phyloP scores from a whole-genome alignment of 2,329 filamentous ascomycete species.

The Colletotrichum spaethianum region DNA sequence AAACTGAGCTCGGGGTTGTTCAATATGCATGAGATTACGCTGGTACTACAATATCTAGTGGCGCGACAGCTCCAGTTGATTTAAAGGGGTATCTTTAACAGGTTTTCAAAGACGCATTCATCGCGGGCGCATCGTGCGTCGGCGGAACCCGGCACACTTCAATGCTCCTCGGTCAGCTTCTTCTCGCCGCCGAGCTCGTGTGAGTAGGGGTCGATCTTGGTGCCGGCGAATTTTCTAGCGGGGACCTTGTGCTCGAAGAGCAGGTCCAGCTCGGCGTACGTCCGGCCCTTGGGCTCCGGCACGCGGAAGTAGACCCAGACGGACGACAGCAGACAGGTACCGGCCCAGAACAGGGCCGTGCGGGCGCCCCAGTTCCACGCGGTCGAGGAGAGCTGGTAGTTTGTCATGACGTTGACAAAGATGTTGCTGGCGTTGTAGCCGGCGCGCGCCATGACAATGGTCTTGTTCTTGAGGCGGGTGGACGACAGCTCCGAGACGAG shows the following conservation, averaged over 20 bases:
- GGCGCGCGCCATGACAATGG: conserved; percentile 65
- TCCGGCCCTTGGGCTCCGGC: conserved; percentile 67
- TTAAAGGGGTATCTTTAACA: conserved; percentile 5
- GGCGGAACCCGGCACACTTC: background rate
- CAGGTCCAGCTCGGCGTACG: conserved; percentile 60
- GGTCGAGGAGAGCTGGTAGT: conserved; percentile 62
- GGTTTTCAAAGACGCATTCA: background rate
- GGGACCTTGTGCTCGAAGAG: conserved; percentile 57
- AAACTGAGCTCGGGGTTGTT: background rate
- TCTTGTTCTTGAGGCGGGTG: conserved; percentile 67
- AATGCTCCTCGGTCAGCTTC: conserved; percentile 33
- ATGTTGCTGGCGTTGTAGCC: conserved; percentile 65
- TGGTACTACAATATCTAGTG: conserved; percentile 26
- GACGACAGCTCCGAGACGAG: conserved; percentile 68
- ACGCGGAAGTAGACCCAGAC: conserved; percentile 66
- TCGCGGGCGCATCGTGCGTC: background rate
- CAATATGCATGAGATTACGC: conserved; percentile 29
- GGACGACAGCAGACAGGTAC: conserved; percentile 62
- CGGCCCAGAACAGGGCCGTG: conserved; percentile 63
- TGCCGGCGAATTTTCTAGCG: conserved; percentile 57
- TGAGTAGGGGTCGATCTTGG: conserved; percentile 55
- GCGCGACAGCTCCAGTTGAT: background rate
- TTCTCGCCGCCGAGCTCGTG: conserved; percentile 36
- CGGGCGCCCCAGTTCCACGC: conserved; percentile 65
- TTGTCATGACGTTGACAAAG: conserved; percentile 64